Evolutionary conservation across 2,329 filamentous ascomycete species (phyloP).

Genomic region (Clarireedia paspali): DNA sequence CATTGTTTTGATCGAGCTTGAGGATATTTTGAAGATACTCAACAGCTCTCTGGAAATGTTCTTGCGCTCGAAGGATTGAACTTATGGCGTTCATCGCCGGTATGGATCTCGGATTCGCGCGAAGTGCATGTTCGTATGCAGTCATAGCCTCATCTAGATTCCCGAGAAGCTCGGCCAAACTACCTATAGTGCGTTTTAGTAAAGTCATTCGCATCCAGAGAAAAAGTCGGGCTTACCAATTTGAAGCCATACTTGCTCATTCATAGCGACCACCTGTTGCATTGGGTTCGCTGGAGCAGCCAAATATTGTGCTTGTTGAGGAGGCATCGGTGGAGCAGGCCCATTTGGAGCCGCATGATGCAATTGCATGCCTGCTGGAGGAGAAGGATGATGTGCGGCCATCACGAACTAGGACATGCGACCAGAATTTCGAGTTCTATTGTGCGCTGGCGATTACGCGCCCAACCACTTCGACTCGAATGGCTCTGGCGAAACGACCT

Average conservation of each 20-base stretch:
- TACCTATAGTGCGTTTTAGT: conserved; percentile 48
- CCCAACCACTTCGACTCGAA: conserved; percentile 2
- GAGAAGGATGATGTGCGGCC: conserved; percentile 30
- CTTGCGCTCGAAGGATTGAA: conserved; percentile 80
- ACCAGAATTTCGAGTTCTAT: background rate
- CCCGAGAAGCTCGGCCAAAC: conserved; percentile 78
- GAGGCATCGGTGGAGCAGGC: conserved; percentile 25
- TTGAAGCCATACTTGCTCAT: conserved; percentile 86
- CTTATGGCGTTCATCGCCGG: conserved; percentile 92
- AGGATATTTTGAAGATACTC: conserved; percentile 88
- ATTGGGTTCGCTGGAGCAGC: conserved; percentile 36
- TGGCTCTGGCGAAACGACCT: background rate
- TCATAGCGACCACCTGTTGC: conserved; percentile 69
- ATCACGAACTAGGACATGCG: conserved; percentile 14
- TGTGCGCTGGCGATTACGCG: conserved; percentile 9
- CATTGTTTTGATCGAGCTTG: conserved; percentile 81
- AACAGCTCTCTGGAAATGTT: conserved; percentile 88
- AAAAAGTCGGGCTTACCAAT: conserved; percentile 57
- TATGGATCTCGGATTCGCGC: conserved; percentile 81
- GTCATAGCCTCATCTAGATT: conserved; percentile 82
- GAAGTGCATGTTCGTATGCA: conserved; percentile 84
- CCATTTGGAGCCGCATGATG: conserved; percentile 22
- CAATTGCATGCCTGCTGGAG: conserved; percentile 50
- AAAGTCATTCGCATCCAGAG: conserved; percentile 11
- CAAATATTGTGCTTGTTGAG: conserved; percentile 22